Base-by-base conservation (phyloP, 495 filamentous ascomycete genomes). In the Penicillium mononematosum region DNA sequence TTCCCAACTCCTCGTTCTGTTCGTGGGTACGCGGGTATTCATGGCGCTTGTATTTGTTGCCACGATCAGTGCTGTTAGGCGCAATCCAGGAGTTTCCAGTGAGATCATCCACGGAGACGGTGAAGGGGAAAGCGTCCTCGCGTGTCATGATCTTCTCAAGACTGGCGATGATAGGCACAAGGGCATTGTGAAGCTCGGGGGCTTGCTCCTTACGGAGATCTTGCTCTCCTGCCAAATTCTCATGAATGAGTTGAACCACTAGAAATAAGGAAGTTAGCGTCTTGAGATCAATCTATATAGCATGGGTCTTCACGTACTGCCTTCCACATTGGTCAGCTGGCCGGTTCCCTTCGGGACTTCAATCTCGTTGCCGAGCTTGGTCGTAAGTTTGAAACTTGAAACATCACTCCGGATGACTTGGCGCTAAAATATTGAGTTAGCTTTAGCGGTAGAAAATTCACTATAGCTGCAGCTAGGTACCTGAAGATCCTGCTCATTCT, bases 11-110 rank as follows among this genome's bases (percentile, higher is more conserved):
- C 45, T 85, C 85, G 62, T 99, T 99, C 71, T 97, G 92, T 62
- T 89, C 87, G 2, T 86, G 77, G 0, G 87, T 92, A 31, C 94
- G 85, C 5, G 85, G 69, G 66, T 96, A 99, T 66, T 96, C 88
- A 41, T 77, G 79, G 61, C 89, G 87, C 25, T 77, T 78, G 83
- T 92, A 97, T 71, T 96, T 97, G 47, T 84, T 86, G 49, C 68
- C 74, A 32, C 71, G 75, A 63, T 93, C 89, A 41, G 81, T 74
- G 54, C 87, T 81, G 58, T 88, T 87, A 31, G 94, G 94, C 48
- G 96, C 91, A 63, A 99, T 95, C 83, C 89, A 98, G 4, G 90
- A 95, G 78, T 99, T 99, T n/a, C 94, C 94, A 4, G 92, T 89
- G 2, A 88, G 88, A 63, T 99, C 94, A 69, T 99, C 90, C 32